Percentiles rank a stretch among this genome's conserved stretches.
phyloP scores from a whole-genome alignment of 768 basidiomycete genomes.

The Rhizopogon vesiculosus region DNA sequence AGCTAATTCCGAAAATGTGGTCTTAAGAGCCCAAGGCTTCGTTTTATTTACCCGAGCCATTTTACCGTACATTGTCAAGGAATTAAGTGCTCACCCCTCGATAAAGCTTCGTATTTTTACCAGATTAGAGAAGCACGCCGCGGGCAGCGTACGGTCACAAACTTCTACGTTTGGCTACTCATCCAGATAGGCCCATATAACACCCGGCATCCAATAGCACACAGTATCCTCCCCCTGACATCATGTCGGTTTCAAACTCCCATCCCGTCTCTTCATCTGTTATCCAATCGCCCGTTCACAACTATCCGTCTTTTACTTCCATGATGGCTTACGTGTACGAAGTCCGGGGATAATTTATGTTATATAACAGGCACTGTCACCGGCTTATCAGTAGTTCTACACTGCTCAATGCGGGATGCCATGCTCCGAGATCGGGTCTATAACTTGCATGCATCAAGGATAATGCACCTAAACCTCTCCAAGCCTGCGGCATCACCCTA shows the following conservation, averaged over 20 bases:
- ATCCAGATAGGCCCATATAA: neutral
- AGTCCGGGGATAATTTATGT: neutral
- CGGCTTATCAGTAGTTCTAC: neutral
- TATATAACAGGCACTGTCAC: neutral
- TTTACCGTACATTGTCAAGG: constrained; percentile 14
- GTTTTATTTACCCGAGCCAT: neutral
- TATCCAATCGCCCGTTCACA: neutral
- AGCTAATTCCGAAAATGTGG: no score
- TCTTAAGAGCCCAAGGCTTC: no score
- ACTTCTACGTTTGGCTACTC: neutral
- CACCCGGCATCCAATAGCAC: neutral
- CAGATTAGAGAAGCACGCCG: neutral
- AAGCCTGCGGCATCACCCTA: neutral
- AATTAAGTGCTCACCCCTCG: neutral
- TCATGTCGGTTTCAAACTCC: neutral
- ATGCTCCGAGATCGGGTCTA: neutral
- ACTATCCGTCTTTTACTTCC: neutral
- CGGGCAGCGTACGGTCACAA: neutral
- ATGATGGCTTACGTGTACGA: neutral
- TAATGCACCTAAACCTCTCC: neutral
- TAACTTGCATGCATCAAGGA: neutral
- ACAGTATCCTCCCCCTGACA: neutral
- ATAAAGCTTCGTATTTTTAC: neutral
- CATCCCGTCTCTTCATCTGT: neutral
- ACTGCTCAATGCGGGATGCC: neutral